Evolutionary conservation across 2,329 filamentous ascomycete genomes (phyloP), one percentile per base, ranked within the genome.

Genomic region (Sarocladiaceae sp.): DNA sequence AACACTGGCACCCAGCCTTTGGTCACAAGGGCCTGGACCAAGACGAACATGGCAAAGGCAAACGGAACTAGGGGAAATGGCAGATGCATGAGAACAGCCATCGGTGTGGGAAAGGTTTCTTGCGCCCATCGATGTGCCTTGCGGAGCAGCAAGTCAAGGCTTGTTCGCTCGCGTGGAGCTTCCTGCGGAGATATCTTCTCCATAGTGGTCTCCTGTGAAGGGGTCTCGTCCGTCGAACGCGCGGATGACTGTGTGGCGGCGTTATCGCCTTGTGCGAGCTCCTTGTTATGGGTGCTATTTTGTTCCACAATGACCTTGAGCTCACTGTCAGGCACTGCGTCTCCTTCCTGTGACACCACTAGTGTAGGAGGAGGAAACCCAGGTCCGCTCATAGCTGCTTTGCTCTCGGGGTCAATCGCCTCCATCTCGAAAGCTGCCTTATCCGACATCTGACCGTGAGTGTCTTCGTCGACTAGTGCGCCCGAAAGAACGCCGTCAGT

Each of bases 1-100:
- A 90, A 90, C 0, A 89, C 83, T 0, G 79, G 77, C 0, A 90
- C 82, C 87, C 87, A 90, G 11, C 87, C 86, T 56, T 87, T 89
- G 0, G 83, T 88, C 0, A 87, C 86, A 1, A 90, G 67, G 0
- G 78, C 85, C 61, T 90, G 86, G 0, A 90, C 86, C 0, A 90
- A 76, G 10, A 90, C 76, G 55, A 90, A 90, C 86, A 90, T 90
- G 55, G 78, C 75, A 52, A 90, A 83, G 0, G 86, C 82, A 59
- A 90, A 90, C 0, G 87, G 86, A 0, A 90, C 74, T 0, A 90
- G 75, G 0, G 83, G 77, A 51, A 86, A 80, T 0, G 87, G 87
- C 2, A 90, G 71, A 61, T 88, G 84, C 0, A 77, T 68, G 5
- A 86, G 63, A 0, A 90, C 86, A 0, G 82, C 80, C 18, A 82